These are phyloP conservation scores for Nakazawaea anatomiae DNA, from an alignment of 805 yeast species.

Conservation along the genomic window DNA sequence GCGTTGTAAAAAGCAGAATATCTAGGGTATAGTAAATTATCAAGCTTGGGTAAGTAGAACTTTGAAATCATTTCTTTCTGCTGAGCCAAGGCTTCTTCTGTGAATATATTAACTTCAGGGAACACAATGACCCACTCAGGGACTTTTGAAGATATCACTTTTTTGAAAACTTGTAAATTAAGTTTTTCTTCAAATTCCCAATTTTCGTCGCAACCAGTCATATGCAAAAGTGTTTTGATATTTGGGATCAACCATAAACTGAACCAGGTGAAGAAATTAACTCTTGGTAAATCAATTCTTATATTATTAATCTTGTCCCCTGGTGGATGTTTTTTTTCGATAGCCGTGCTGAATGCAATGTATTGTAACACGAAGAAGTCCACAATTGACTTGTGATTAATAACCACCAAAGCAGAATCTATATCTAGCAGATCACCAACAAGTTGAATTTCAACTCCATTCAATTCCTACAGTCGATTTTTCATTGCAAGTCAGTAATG, in stretches of 20 bases:
- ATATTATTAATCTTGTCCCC: too few relatives aligned
- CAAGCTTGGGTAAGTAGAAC: slow-evolving; percentile 54
- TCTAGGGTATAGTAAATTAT: slow-evolving; percentile 72
- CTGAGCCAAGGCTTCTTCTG: slow-evolving; percentile 36
- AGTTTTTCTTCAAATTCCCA: slow-evolving; percentile 46
- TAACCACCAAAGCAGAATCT: slow-evolving; percentile 27
- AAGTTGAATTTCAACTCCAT: slow-evolving; percentile 30
- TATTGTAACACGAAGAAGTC: slow-evolving; percentile 55
- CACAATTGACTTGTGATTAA: slow-evolving; percentile 62
- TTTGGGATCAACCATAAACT: slow-evolving; percentile 57
- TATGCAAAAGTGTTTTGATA: slow-evolving; percentile 36
- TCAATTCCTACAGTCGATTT: slow-evolving; percentile 22
- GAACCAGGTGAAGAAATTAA: slow-evolving; percentile 72
- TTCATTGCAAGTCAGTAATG: neutral
- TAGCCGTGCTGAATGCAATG: slow-evolving; percentile 21
- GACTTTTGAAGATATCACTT: slow-evolving; percentile 28
- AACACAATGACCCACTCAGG: slow-evolving; percentile 65
- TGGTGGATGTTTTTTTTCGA: too few relatives aligned
- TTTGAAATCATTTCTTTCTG: slow-evolving; percentile 53
- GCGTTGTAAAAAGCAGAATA: slow-evolving; percentile 52
- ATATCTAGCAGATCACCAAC: slow-evolving; percentile 37
- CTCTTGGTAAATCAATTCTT: slow-evolving; percentile 26
- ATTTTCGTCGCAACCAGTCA: slow-evolving; percentile 61
- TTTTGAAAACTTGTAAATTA: slow-evolving; percentile 28
- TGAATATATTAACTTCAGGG: slow-evolving; percentile 79